Evolutionary conservation across 2,329 filamentous ascomycete genomes (phyloP), one percentile per base, ranked within the genome.

Genomic region (Alternaria dauci): DNA sequence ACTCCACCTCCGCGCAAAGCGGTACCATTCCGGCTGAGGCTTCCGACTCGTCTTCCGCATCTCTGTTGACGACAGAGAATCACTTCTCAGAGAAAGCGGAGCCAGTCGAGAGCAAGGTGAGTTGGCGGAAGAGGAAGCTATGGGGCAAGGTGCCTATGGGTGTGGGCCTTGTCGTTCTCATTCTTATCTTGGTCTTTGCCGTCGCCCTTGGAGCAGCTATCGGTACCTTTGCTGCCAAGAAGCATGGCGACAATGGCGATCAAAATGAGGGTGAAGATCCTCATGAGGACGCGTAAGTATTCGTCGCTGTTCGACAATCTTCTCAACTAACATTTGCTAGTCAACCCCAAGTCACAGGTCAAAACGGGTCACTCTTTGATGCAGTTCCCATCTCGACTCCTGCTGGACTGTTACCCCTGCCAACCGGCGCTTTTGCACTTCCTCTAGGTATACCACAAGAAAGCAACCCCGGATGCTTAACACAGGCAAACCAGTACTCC

Each of bases 171-270:
- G 69, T 84, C 8, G 74, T 78, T 4, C 74, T 83, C 8, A 68
- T 84, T 3, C 72, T 87, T 55, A 65, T 85, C 14, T 72, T 86
- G 14, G 58, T 80, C 38, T 72, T 78, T 42, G 82, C 82, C 42
- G 80, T 81, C 32, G 78, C 84, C 28, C 78, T 86, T 43, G 85
- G 85, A 52, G 84, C 83, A 55, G 81, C 84, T 6, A 82, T 87
- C 67, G 85, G 85, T 5, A 84, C 84, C 38, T 77, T 86, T 25
- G 70, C 86, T 52, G 82, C 82, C 14, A 83, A 82, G 38, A 72
- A 75, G 52, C 63, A 68, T 16, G 68, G 66, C 16, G 54, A 65
- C 38, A 58, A 70, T 16, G 50, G 62, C 30, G 44, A 65, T 11
- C 59, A 70, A 25, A 36, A 68, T 50, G 56, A 58, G 3, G 28